Evolutionary conservation across 2,329 filamentous ascomycete species (phyloP), one percentile per base, ranked within the genome.

Genomic region (Colletotrichum graminicola): DNA sequence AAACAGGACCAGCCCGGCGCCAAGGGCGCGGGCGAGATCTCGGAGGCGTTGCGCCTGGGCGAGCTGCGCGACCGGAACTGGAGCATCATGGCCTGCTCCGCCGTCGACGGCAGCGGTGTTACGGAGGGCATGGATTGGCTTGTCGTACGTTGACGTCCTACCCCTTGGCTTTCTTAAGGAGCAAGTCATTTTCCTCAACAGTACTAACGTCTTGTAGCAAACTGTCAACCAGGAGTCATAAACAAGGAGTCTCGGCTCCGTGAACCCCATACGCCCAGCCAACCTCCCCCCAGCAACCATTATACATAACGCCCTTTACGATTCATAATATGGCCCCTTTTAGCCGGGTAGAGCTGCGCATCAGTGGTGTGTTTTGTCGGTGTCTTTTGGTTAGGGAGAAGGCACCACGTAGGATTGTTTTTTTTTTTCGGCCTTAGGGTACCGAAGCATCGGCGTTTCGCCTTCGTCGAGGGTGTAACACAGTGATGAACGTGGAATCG

Each of bases 121-220:
- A 94, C 92, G 74, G 96, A 99, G 83, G 96, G 96, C 72, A 99
- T 99, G 96, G 96, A 99, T 83, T 99, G 96, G 96, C 86, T 99
- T 80, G 94, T 97, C 87, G 93, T 95, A 83, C 82, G 87, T 86
- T 65, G 32, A 23, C 39, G 21, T 36, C 23, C 45, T 26, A 12
- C 26, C 34, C 4, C 36, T 41, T 39, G 14, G 21, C 2, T 26
- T 21, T 2, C 36, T 11, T 6, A 14, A 34, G 34, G 52, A 21
- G 55, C 36, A 12, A 54, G 14, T 34, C 8, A 12, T 32, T 29
- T 41, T 26, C 47, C 36, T 2, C 14, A 32, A 21, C 34, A 14
- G 23, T 14, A 41, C 72, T 73, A 57, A 73, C 66, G 5, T 39
- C 61, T 43, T 47, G 23, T 18, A 76, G 74, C 73, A 75, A 76